Evolutionary conservation across 2,329 filamentous ascomycete species (phyloP).

Genomic region (Ophiostoma triangulosporum): DNA sequence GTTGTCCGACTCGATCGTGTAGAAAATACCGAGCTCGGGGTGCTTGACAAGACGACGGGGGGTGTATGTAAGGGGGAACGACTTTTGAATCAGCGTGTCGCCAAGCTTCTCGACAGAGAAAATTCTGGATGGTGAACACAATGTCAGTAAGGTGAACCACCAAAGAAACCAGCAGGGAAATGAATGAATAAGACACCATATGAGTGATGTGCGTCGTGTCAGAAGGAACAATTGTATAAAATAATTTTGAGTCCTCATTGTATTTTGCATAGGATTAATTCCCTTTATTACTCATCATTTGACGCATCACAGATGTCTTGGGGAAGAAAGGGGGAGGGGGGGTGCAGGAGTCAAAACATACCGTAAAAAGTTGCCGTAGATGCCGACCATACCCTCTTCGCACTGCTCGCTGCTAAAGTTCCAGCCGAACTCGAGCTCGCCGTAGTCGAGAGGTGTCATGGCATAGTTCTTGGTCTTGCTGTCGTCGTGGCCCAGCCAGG

Average conservation of each 20-base stretch:
- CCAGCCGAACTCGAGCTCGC: slow-evolving; percentile 83
- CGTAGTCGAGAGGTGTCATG: slow-evolving; percentile 82
- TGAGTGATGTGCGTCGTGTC: slow-evolving; percentile 35
- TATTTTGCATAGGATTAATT: slow-evolving; percentile 37
- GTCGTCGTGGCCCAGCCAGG: slow-evolving; percentile 94
- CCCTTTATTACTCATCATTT: slow-evolving; percentile 45
- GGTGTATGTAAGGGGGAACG: slow-evolving; percentile 77
- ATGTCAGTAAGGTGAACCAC: slow-evolving; percentile 20
- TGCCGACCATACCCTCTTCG: slow-evolving; percentile 84
- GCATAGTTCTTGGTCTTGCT: slow-evolving; percentile 77
- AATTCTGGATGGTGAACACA: slow-evolving; percentile 40
- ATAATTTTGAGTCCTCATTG: slow-evolving; percentile 41
- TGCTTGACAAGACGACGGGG: slow-evolving; percentile 79
- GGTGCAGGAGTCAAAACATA: too few relatives aligned
- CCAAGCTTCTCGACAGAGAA: slow-evolving; percentile 81
- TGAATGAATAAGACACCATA: slow-evolving; percentile 9
- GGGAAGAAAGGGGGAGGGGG: slow-evolving; percentile 12
- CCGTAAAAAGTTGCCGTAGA: slow-evolving; percentile 79
- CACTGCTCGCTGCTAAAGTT: slow-evolving; percentile 95
- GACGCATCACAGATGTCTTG: slow-evolving; percentile 4
- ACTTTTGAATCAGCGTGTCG: slow-evolving; percentile 75
- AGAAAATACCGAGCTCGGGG: slow-evolving; percentile 79
- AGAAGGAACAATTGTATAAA: slow-evolving; percentile 95
- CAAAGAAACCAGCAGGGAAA: background rate
- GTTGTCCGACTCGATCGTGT: slow-evolving; percentile 87